Base-by-base conservation (phyloP, 2,329 filamentous ascomycete genomes). In the Daldinia eschscholtzii region DNA sequence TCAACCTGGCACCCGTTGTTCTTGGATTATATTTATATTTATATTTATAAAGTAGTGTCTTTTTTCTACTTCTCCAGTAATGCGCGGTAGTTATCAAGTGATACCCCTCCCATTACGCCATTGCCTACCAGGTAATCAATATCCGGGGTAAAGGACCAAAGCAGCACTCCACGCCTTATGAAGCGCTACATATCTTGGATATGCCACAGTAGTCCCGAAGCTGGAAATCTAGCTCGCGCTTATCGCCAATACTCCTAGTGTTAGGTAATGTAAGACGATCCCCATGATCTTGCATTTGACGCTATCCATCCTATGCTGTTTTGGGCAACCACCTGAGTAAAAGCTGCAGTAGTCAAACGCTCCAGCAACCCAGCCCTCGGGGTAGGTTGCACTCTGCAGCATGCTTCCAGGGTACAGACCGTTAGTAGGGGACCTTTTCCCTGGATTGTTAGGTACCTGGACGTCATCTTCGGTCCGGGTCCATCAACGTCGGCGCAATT, bases 391-490 rank as follows among this genome's bases (percentile, higher is more conserved):
- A 58, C 66, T 71, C 69, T 46, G 59, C 66, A 62, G 57, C 44
- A 42, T 67, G 23, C 37, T 50, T 61, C 60, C 60, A 59, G 60
- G 53, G 37, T 61, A 48, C 44, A 70, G 58, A 50, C 28, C 26
- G 20, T 72, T 41, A 42, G 44, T 39, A 65, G 59, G 42, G 20
- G 50, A 67, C 44, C 59, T 59, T 53, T 57, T 15, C 46, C 46
- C 64, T 70, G 64, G 20, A 23, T 23, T 23, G 20, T 23, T 23
- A 23, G 20, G 20, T 60, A 70, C 55, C 46, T 55, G 63, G 60
- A 70, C 70, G 71, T 74, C 71, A 74, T 64, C 70, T 73, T 72
- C 71, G 69, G 70, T 52, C 67, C 67, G 70, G 69, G 33, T 41
- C 63, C 61, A 64, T 67, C 48, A 59, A 59, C 60, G n/a, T 72